These are phyloP conservation scores for Botrytis fragariae DNA, from an alignment of 2,329 filamentous ascomycete species.

Conservation along the genomic window DNA sequence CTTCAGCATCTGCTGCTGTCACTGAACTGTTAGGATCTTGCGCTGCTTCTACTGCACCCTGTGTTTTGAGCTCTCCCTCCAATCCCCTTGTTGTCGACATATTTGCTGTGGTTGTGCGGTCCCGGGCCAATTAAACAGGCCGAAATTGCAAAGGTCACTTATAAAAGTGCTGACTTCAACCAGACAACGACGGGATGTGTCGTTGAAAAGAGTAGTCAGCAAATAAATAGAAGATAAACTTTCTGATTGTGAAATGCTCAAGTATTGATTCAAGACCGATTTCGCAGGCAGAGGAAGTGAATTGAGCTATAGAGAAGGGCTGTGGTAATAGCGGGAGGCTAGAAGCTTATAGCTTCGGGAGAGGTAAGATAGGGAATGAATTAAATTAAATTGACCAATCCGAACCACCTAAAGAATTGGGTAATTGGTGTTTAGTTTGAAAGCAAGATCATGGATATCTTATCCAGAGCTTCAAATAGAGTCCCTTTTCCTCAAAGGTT, in stretches of 20 bases:
- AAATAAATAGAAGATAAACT: neutral
- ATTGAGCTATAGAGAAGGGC: neutral
- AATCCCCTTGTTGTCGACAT: constrained; percentile 37
- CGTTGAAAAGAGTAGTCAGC: constrained; percentile 6
- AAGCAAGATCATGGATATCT: neutral
- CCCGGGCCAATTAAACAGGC: constrained; percentile 20
- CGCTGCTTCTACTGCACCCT: constrained; percentile 76
- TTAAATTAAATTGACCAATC: constrained; percentile 15
- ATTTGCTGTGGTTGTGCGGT: constrained; percentile 24
- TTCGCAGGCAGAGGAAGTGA: neutral
- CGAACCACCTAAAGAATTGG: neutral
- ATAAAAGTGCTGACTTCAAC: neutral
- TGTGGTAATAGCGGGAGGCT: neutral
- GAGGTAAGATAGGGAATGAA: constrained; percentile 10
- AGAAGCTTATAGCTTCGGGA: neutral
- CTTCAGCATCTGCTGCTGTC: constrained; percentile 68
- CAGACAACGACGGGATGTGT: constrained; percentile 8
- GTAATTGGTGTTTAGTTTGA: neutral
- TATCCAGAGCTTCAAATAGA: neutral
- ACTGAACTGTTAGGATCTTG: constrained; percentile 66
- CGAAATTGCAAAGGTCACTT: constrained; percentile 20
- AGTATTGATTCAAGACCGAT: neutral
- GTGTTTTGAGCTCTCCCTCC: constrained; percentile 68
- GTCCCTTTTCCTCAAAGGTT: neutral
- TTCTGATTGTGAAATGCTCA: neutral